phyloP scores from a whole-genome alignment of 352 stramenopile species.

The Phytophthora tubulina region DNA sequence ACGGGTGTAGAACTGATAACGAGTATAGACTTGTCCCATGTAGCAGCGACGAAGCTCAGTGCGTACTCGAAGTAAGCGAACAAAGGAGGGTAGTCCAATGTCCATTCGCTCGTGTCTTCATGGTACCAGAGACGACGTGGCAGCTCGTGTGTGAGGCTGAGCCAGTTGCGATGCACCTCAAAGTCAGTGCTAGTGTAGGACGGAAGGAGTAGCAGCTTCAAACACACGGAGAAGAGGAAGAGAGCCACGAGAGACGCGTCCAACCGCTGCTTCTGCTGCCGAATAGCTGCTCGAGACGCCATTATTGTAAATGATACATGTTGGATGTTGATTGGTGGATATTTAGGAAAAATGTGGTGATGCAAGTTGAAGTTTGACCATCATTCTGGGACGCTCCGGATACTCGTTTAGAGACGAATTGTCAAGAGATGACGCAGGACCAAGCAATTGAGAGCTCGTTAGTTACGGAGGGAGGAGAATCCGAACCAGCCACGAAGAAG shows the following conservation, averaged over 20 bases:
- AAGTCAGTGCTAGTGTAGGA: conserved; percentile 98
- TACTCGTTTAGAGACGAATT: no score
- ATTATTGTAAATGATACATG: conserved; percentile 27
- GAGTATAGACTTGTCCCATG: conserved; percentile 76
- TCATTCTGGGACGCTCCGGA: conserved; percentile 14
- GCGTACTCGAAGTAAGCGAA: conserved; percentile 98
- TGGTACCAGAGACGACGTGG: conserved; percentile 95
- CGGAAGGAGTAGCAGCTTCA: conserved; percentile 93
- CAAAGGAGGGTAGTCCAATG: conserved; percentile 98
- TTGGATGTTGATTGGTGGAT: conserved; percentile 19
- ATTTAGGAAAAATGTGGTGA: neutral
- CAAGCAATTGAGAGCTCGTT: no score
- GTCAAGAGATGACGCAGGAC: no score
- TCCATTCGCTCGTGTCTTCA: conserved; percentile 96
- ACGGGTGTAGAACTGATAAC: conserved; percentile 67
- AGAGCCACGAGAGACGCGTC: conserved; percentile 61
- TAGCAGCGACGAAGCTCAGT: conserved; percentile 71
- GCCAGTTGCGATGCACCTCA: conserved; percentile 99
- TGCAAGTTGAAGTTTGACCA: conserved; percentile 29
- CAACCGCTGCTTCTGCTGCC: conserved; percentile 31
- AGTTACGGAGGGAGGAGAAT: neutral
- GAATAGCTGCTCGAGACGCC: conserved; percentile 19
- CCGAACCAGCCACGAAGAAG: neutral
- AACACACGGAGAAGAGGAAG: conserved; percentile 54
- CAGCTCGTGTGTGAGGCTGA: conserved; percentile 94